Base-by-base conservation (phyloP, 371 early-diverging fungal genomes). In the Mucor sp. region DNA sequence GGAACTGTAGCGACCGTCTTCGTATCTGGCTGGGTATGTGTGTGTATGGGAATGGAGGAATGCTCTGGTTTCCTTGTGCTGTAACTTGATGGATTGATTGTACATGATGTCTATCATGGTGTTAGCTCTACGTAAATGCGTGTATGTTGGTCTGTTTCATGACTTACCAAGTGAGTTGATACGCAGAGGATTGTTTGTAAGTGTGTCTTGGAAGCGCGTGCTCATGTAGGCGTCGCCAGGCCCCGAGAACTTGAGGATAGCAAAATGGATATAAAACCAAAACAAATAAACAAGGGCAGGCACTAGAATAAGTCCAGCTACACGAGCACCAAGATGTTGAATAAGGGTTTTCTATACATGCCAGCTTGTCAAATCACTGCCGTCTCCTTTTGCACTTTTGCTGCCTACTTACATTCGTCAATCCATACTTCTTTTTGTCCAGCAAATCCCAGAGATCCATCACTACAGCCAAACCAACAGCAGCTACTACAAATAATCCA, bases 181-280 rank as follows among this genome's bases (percentile, higher is more conserved):
- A 28, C 59, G 23, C 17, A 58, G 25, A 12, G 58, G 66, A 37
- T 27, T 65, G 15, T 59, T 35, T 1, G 35, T 32, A 57, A 57
- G 15, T 48, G 67, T 21, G 48, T 90, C 88, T 76, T 97, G 97
- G 81, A 97, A 97, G 53, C 78, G 78, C 14, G 93, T 82, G 56
- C 90, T 89, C 94, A 97, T 96, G 79, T 94, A 97, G 1, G 80
- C 83, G 74, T 97, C 98, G 14, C 99, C 99, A 17, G 97, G 89
- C 0, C 99, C 99, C 58, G 90, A 86, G 23, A 83, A 78, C 0
- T 74, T 86, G 30, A 94, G 74, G 25, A 94, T 78, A 21, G 70
- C 67, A 70, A 97, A 99, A 74, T 99, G 99, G 15, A 98, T 74
- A 60, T 88, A 87, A 79, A 97, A 99, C 68, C 89, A 77, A 57